Evolutionary conservation across 2,329 filamentous ascomycete species (phyloP), one percentile per base, ranked within the genome.

Genomic region (Cytospora paraplurivora): DNA sequence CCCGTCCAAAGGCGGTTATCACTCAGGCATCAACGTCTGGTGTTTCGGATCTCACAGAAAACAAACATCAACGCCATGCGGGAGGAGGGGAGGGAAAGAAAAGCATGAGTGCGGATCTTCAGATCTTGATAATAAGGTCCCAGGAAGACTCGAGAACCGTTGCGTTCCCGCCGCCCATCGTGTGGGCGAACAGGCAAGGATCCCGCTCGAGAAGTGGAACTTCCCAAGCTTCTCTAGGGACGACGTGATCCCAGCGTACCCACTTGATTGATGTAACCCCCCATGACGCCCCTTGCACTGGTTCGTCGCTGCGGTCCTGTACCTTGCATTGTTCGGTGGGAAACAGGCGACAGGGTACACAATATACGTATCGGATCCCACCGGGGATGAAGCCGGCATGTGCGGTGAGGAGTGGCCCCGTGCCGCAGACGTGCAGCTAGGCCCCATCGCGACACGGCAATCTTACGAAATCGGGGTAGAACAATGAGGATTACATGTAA

Each of bases 141-240:
- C 51, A 55, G 32, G 58, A 61, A 32, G 58, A 27, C 55, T 61
- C 58, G 58, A 61, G 58, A 61, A 61, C 50, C 32, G 58, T 33
- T 38, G 38, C 21, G 15, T 34, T 8, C 19, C 49, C 51, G 58
- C 51, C 38, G 58, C 51, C 55, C 58, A 38, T 61, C 58, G 38
- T 51, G 51, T 7, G 51, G 50, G 37, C 51, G 49, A 34, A 34
- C 10, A 15, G 58, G 47, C 27, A 27, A 55, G 21, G 32, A 49
- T 34, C 13, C 38, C 51, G 58, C 38, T 27, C 27, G 51, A 55
- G 27, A n/a, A 61, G 58, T 41, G 58, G 58, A 54, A 41, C 49
- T 19, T 12, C 15, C 35, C 12, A 8, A 21, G 37, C 19, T 54
- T 37, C 27, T 47, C 15, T 47, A 55, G 41, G 50, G 44, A 55